Conservation (phyloP, 805 yeast genomes). For the Dipodascus geniculatus region DNA sequence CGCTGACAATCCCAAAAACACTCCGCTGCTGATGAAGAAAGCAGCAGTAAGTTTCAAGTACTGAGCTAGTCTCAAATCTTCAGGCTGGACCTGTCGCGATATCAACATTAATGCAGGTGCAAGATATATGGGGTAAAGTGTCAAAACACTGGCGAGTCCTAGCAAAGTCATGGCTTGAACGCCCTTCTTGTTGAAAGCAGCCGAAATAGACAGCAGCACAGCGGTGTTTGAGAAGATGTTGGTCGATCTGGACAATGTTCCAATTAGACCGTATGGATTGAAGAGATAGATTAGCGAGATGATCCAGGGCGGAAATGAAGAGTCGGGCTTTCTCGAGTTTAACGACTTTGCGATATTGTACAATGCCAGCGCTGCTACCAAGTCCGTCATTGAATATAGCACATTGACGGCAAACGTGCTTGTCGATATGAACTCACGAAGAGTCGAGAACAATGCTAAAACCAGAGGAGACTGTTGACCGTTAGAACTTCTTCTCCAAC, state of each 20-base stretch:
- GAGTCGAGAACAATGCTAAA: slow-evolving; percentile 35
- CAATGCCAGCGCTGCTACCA: slow-evolving; percentile 42
- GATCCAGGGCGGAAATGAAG: slow-evolving; percentile 29
- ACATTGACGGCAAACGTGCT: slow-evolving; percentile 20
- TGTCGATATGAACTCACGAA: slow-evolving; percentile 18
- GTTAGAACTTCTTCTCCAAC: background rate
- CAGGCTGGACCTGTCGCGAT: slow-evolving; percentile 4
- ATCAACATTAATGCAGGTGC: slow-evolving; percentile 42
- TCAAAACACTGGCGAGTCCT: slow-evolving; percentile 52
- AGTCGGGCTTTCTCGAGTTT: slow-evolving; percentile 17
- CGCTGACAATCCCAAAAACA: slow-evolving; percentile 18
- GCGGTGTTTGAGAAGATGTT: slow-evolving; percentile 47
- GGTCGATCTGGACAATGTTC: slow-evolving; percentile 61
- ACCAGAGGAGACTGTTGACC: slow-evolving; percentile 56
- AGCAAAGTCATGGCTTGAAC: slow-evolving; percentile 39
- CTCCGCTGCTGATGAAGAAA: slow-evolving; percentile 10
- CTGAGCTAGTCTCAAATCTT: background rate
- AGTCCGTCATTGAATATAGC: slow-evolving; percentile 50
- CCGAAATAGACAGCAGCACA: slow-evolving; percentile 36
- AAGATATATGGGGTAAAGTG: slow-evolving; percentile 50
- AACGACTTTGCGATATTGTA: slow-evolving; percentile 32
- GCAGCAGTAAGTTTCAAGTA: slow-evolving; percentile 7
- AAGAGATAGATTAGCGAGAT: slow-evolving; percentile 57
- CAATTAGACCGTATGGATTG: slow-evolving; percentile 68
- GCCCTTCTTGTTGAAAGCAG: slow-evolving; percentile 31